These are phyloP conservation scores for Saraca asoca DNA, from an alignment of 331 rosid species.

Conservation along the genomic window DNA sequence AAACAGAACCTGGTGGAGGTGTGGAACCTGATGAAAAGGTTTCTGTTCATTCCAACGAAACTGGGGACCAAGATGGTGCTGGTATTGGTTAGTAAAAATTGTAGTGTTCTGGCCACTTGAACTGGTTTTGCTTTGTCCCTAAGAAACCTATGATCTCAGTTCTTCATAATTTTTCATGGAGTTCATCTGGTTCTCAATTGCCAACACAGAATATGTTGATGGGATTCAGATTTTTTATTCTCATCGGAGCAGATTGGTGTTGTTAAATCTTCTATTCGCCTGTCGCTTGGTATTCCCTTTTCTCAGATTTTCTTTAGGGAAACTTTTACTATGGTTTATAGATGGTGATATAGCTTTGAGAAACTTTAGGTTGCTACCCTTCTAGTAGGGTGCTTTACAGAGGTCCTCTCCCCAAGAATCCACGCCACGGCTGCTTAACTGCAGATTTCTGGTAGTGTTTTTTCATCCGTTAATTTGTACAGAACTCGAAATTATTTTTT, in stretches of 20 bases:
- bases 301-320: not conserved
- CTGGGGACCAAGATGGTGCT: slow-evolving; percentile 41
- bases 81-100: slow-evolving; percentile 30
- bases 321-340: slow-evolving; percentile 3
- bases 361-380: slow-evolving; percentile 1
- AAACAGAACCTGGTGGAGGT: slow-evolving; percentile 48
- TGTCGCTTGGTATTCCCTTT: not conserved
- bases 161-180: not conserved
- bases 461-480: slow-evolving; percentile 2
- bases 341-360: slow-evolving; percentile 9
- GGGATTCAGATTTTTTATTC: not conserved
- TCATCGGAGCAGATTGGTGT: slow-evolving; percentile 12
- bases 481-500: slow-evolving; percentile 12
- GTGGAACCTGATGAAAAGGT: slow-evolving; percentile 47
- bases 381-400: not conserved
- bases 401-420: not conserved
- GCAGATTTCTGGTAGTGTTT: slow-evolving; percentile 14
- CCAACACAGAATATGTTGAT: slow-evolving; percentile 7
- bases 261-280: not conserved
- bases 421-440: not conserved
- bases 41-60: slow-evolving; percentile 46
- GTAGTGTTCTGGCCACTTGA: slow-evolving; percentile 1
- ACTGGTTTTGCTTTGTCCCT: slow-evolving; percentile 11
- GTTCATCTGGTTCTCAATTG: slow-evolving; percentile 16
- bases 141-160: not conserved